Conservation (phyloP, 257 asterid species). For the Ocimum tenuiflorum region DNA sequence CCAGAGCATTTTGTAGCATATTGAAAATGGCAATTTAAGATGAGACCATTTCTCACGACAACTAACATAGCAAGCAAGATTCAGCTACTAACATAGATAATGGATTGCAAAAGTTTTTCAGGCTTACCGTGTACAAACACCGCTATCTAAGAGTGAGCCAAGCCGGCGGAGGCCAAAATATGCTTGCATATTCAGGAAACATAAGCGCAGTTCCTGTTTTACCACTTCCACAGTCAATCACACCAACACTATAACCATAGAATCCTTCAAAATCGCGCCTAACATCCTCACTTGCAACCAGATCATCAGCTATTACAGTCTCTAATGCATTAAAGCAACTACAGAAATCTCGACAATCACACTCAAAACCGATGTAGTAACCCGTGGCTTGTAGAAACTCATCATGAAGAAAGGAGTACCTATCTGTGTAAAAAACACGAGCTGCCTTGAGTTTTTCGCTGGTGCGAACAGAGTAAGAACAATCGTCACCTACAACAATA, state of each 20-base stretch:
- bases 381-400: background rate
- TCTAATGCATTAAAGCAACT: background rate
- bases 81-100: background rate
- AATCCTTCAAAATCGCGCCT: background rate
- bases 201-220: background rate
- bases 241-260: background rate
- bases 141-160: background rate
- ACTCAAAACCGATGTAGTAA: background rate
- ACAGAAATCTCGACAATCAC: background rate
- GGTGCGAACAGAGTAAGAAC: background rate
- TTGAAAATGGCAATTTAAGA: no score
- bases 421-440: background rate
- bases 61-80: no score
- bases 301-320: no score
- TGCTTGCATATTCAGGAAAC: background rate
- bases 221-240: background rate
- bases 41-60: no score
- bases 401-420: background rate
- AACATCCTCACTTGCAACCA: background rate
- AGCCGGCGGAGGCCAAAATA: slow-evolving; percentile 1
- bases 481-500: background rate
- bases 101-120: background rate
- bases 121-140: no score
- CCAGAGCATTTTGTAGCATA: no score
- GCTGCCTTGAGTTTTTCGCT: background rate